Conservation (phyloP, 2,329 filamentous ascomycete species). For the Cercospora sp. region DNA sequence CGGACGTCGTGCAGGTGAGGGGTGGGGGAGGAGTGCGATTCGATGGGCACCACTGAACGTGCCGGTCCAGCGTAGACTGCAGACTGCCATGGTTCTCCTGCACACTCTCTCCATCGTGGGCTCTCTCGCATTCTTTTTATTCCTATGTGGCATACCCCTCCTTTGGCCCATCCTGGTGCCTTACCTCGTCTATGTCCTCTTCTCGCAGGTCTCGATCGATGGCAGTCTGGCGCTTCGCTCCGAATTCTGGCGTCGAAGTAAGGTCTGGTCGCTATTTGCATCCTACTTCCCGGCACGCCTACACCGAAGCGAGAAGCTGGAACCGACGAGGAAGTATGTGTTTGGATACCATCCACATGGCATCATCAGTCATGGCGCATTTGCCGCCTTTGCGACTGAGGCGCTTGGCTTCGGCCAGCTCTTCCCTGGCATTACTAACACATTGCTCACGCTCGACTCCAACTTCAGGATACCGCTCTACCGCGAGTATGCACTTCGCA, state of each 20-base stretch:
- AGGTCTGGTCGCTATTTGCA: conserved; percentile 84
- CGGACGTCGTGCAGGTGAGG: conserved; percentile 54
- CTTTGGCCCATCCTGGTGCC: conserved; percentile 77
- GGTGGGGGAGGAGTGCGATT: conserved; percentile 59
- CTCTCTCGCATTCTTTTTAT: conserved; percentile 76
- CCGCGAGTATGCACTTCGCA: conserved; percentile 85
- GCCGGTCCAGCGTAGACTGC: conserved; percentile 51
- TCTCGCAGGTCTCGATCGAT: conserved; percentile 74
- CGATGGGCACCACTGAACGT: conserved; percentile 85
- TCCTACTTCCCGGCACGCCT: conserved; percentile 88
- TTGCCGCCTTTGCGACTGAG: conserved; percentile 86
- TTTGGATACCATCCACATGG: conserved; percentile 97
- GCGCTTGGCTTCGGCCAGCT: conserved; percentile 81
- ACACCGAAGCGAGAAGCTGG: conserved; percentile 78
- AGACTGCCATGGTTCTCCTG: conserved; percentile 51
- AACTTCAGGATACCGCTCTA: conserved; percentile 95
- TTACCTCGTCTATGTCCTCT: conserved; percentile 80
- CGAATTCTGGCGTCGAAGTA: conserved; percentile 69
- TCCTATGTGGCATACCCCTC: conserved; percentile 86
- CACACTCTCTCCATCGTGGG: conserved; percentile 53
- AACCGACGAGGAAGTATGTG: conserved; percentile 85
- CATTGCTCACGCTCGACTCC: conserved; percentile 85
- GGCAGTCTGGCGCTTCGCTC: conserved; percentile 74
- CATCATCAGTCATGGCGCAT: conserved; percentile 96
- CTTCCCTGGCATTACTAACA: conserved; percentile 95